Conservation (phyloP, 805 yeast genomes). For the Barnettozyma salicaria region DNA sequence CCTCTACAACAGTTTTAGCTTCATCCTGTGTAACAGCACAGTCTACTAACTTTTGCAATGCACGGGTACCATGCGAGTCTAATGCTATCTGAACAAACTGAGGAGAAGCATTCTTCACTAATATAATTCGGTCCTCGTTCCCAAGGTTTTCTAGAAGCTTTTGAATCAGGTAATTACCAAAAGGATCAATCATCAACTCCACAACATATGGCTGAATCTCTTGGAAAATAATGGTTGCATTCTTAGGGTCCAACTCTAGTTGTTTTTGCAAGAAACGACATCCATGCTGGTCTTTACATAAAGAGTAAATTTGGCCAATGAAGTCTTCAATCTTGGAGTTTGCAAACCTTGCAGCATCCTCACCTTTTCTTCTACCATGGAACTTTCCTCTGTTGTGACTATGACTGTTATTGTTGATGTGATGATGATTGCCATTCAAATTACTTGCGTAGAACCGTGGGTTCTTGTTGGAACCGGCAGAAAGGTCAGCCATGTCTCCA, state of each 20-base stretch:
- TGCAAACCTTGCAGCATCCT: slow-evolving; percentile 64
- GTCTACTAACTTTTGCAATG: slow-evolving; percentile 87
- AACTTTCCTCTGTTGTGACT: slow-evolving; percentile 18
- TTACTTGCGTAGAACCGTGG: slow-evolving; percentile 16
- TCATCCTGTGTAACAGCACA: slow-evolving; percentile 70
- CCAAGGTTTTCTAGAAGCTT: slow-evolving; percentile 76
- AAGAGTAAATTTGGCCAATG: slow-evolving; percentile 63
- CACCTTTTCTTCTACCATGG: slow-evolving; percentile 31
- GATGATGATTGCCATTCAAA: slow-evolving; percentile 11
- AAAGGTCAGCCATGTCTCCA: slow-evolving; percentile 8
- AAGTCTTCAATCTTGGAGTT: slow-evolving; percentile 66
- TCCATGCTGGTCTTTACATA: slow-evolving; percentile 96
- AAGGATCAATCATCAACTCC: slow-evolving; percentile 90
- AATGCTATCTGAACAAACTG: slow-evolving; percentile 75
- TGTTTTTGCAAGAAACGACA: slow-evolving; percentile 89
- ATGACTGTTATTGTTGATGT: slow-evolving; percentile 11
- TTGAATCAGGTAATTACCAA: slow-evolving; percentile 94
- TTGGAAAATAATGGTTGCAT: slow-evolving; percentile 69
- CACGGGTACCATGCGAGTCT: slow-evolving; percentile 95
- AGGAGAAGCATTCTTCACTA: slow-evolving; percentile 68
- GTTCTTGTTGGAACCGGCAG: slow-evolving; percentile 12
- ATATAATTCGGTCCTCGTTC: slow-evolving; percentile 58
- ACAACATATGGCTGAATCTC: slow-evolving; percentile 75
- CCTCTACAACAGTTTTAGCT: slow-evolving; percentile 51
- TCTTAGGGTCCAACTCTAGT: slow-evolving; percentile 57